Evolutionary conservation across 441 rosid species (phyloP).

Genomic region (Francoa sonchifolia): DNA sequence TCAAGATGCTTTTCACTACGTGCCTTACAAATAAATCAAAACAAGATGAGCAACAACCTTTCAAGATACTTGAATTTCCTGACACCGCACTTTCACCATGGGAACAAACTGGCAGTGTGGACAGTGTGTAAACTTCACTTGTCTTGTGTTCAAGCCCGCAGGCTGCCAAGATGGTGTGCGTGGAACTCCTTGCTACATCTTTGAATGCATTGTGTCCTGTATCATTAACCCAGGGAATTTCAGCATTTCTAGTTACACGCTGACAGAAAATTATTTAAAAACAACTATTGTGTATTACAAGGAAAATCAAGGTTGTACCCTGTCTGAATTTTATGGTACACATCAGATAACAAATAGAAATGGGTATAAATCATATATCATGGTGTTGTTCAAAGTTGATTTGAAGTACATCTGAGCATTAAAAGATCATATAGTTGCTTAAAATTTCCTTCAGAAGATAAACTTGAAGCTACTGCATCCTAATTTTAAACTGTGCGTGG

Average conservation of each 20-base stretch:
- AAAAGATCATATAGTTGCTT: too few relatives aligned
- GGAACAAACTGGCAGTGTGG: slow-evolving; percentile 39
- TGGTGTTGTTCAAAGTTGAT: too few relatives aligned
- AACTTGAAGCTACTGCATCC: too few relatives aligned
- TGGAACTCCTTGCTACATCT: slow-evolving; percentile 63
- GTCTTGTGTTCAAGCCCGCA: slow-evolving; percentile 72
- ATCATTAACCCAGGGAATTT: slow-evolving; percentile 5
- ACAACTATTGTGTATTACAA: too few relatives aligned
- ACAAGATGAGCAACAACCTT: slow-evolving; percentile 73
- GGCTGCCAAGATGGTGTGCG: slow-evolving; percentile 70
- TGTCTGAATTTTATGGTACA: too few relatives aligned
- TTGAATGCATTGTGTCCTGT: slow-evolving; percentile 54
- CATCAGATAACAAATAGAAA: too few relatives aligned
- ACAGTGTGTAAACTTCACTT: slow-evolving; percentile 46
- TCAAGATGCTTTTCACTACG: slow-evolving; percentile 72
- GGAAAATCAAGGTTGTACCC: too few relatives aligned
- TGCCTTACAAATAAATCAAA: slow-evolving; percentile 60
- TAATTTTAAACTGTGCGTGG: too few relatives aligned
- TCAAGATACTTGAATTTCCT: slow-evolving; percentile 60
- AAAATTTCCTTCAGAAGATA: too few relatives aligned
- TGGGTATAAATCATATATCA: too few relatives aligned
- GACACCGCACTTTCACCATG: slow-evolving; percentile 37
- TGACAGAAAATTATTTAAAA: too few relatives aligned
- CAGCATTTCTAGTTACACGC: slow-evolving; percentile 8
- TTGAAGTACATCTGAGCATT: too few relatives aligned